Evolutionary conservation across 306 rosid genomes (phyloP).

Genomic region (Benincasa hispida): DNA sequence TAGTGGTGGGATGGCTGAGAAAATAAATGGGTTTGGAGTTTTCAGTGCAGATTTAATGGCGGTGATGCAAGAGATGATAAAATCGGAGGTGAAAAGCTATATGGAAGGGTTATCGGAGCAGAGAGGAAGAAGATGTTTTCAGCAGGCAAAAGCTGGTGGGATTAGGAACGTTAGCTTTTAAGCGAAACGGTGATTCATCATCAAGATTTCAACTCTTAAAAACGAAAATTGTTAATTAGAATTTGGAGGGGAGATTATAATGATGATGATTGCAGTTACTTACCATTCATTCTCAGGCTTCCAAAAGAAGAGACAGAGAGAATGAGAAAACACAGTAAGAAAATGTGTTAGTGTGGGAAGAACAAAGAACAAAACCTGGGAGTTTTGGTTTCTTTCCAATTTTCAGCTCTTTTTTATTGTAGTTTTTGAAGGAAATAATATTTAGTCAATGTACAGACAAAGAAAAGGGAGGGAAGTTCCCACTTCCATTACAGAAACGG

Average conservation of each 20-base stretch:
- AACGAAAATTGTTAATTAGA: slow-evolving; percentile 8
- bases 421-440: slow-evolving; percentile 38
- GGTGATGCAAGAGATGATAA: slow-evolving; percentile 97
- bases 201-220: neutral
- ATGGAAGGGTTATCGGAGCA: slow-evolving; percentile 64
- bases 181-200: slow-evolving; percentile 25
- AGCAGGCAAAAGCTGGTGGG: slow-evolving; percentile 27
- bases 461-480: neutral
- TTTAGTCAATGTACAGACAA: slow-evolving; percentile 54
- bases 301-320: neutral
- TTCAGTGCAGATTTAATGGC: slow-evolving; percentile 46
- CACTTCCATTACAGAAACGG: neutral
- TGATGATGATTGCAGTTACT: neutral
- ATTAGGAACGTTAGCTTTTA: slow-evolving; percentile 44
- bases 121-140: slow-evolving; percentile 34
- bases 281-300: neutral
- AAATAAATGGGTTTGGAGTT: slow-evolving; percentile 16
- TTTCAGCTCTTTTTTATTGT: neutral
- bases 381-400: neutral
- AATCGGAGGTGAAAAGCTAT: slow-evolving; percentile 72
- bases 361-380: neutral
- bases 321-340: neutral
- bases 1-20: neutral
- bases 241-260: slow-evolving; percentile 4
- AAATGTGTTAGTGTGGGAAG: neutral